Evolutionary conservation across 78 protist genomes (phyloP), one percentile per base, ranked within the genome.

Genomic region (Monocercomonoides exilis): DNA sequence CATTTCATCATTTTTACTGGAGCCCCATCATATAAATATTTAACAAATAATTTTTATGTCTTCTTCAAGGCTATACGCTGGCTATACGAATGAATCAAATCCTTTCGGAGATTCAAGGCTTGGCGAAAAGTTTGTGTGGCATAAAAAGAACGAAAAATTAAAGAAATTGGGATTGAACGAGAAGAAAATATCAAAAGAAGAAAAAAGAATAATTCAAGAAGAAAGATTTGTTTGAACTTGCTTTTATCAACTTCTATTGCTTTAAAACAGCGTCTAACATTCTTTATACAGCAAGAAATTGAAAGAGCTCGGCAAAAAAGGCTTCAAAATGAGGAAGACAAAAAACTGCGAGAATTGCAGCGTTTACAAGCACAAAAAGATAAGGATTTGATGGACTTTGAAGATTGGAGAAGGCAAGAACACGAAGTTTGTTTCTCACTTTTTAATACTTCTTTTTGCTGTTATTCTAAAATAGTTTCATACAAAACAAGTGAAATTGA

Each of bases 401-500:
- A 91, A 88, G 96, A 92, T 46, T 89, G 89, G 43, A 91, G 87
- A 85, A 79, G 80, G 46, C 80, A 89, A 41, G 96, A 93, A 45
- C 94, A 54, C 11, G 21, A 11, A 54, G 70, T 54, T 54, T 54
- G 11, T 21, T 54, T n/a, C n/a, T n/a, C n/a, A n/a, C n/a, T n/a
- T n/a, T n/a, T n/a, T n/a, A n/a, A n/a, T n/a, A n/a, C n/a, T n/a
- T n/a, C n/a, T n/a, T n/a, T n/a, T n/a, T n/a, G n/a, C n/a, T n/a
- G n/a, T n/a, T n/a, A n/a, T n/a, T n/a, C n/a, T n/a, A n/a, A n/a
- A 94, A 36, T 89, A 94, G 90, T 96, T 96, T 42, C 93, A 94
- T 43, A 84, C 87, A 4, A 0, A 86, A 42, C 96, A 94, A 77
- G 94, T 94, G 2, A 1, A 36, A 2, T 5, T 43, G 11, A 91